These are phyloP conservation scores for Myxozyma neglecta DNA, from an alignment of 805 yeast species.

Conservation along the genomic window DNA sequence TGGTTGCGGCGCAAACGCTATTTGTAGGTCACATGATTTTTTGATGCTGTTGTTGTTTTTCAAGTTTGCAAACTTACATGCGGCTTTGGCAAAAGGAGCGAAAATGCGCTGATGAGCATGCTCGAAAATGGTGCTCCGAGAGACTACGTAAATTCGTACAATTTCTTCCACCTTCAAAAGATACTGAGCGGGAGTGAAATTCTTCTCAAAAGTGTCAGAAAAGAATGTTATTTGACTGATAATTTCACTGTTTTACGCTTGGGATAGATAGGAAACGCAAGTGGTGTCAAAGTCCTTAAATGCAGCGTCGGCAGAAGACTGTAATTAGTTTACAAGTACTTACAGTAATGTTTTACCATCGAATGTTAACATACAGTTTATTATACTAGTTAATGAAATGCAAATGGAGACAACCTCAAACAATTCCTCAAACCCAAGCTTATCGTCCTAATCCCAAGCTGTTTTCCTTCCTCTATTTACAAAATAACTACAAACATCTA, in stretches of 20 bases:
- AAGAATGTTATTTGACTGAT: neutral
- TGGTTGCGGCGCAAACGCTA: neutral
- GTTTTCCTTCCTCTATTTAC: neutral
- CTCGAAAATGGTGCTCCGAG: neutral
- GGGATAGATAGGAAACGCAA: no score
- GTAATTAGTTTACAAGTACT: no score
- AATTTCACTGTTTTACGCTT: neutral
- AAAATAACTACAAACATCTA: neutral
- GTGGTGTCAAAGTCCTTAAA: no score
- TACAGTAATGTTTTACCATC: no score
- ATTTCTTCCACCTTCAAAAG: neutral
- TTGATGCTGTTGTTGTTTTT: no score
- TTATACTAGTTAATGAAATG: no score
- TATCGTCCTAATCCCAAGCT: neutral
- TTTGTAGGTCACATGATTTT: neutral
- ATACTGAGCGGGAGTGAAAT: neutral
- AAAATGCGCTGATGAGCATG: conserved; percentile 2
- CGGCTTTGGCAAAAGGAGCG: neutral
- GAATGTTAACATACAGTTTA: no score
- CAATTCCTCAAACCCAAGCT: neutral
- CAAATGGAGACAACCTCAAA: no score
- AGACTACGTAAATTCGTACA: neutral
- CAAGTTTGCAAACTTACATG: no score
- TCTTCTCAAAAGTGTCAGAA: neutral
- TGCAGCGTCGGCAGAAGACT: no score